These are phyloP conservation scores for Eutrema heterophyllum DNA, from an alignment of 345 rosid genomes.

Conservation along the genomic window DNA sequence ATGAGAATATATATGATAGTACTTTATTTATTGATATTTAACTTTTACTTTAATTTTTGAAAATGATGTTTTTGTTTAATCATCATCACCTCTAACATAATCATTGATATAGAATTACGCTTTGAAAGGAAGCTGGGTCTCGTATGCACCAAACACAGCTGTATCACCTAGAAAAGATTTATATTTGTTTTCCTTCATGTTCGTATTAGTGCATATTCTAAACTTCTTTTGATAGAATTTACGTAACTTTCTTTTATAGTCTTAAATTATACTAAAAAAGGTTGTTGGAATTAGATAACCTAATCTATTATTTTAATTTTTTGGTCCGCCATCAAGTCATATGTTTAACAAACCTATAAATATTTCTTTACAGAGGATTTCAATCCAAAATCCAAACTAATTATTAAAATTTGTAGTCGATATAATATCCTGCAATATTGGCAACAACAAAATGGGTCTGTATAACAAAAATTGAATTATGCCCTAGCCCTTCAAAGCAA, in stretches of 20 bases:
- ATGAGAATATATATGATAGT: background rate
- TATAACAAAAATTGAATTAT: no score
- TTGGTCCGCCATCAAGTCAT: background rate
- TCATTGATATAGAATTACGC: conserved; percentile 26
- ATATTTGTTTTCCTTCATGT: background rate
- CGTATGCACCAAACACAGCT: conserved; percentile 1
- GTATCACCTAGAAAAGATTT: background rate
- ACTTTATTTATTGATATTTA: background rate
- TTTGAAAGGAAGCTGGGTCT: conserved; percentile 16
- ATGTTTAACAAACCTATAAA: no score
- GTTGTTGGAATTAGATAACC: background rate
- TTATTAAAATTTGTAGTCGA: no score
- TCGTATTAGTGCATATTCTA: background rate
- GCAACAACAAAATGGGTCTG: no score
- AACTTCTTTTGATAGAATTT: background rate
- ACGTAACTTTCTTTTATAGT: background rate
- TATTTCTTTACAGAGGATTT: no score
- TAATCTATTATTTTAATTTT: background rate
- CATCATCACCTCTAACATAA: conserved; percentile 22
- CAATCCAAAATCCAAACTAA: no score
- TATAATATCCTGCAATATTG: no score
- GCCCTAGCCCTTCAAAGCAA: no score
- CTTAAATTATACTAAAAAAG: background rate
- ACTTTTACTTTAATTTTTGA: conserved; percentile 29
- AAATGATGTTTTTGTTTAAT: conserved; percentile 17